Evolutionary conservation across 768 basidiomycete genomes (phyloP).

Genomic region (Tulasnella sp.): DNA sequence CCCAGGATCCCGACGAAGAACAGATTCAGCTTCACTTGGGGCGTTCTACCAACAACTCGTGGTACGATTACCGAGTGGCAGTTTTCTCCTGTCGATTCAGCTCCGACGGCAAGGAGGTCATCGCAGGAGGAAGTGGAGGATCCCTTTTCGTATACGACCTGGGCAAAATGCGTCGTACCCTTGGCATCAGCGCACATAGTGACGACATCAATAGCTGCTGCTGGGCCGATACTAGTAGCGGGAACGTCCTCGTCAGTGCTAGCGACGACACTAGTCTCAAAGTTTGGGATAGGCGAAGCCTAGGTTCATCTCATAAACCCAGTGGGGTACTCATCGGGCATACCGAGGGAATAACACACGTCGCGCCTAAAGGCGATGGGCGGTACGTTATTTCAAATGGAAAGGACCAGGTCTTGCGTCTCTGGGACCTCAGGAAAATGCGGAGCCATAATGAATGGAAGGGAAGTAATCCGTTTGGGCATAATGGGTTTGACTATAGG

Average conservation of each 20-base stretch:
- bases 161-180: slow-evolving; percentile 66
- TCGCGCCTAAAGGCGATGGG: slow-evolving; percentile 93
- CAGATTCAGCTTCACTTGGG: slow-evolving; percentile 59
- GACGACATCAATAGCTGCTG: slow-evolving; percentile 95
- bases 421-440: slow-evolving; percentile 97
- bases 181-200: slow-evolving; percentile 80
- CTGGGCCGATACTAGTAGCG: slow-evolving; percentile 90
- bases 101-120: slow-evolving; percentile 90
- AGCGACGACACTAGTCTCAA: slow-evolving; percentile 94
- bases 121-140: slow-evolving; percentile 79
- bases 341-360: slow-evolving; percentile 92
- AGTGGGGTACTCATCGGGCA: slow-evolving; percentile 94
- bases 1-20: slow-evolving; percentile 55
- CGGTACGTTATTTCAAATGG: slow-evolving; percentile 94
- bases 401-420: slow-evolving; percentile 82
- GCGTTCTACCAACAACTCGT: slow-evolving; percentile 35
- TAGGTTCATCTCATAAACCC: slow-evolving; percentile 58
- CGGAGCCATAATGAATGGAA: slow-evolving; percentile 64
- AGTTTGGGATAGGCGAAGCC: slow-evolving; percentile 71
- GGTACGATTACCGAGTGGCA: slow-evolving; percentile 52
- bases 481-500: slow-evolving; percentile 76
- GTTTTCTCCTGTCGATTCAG: slow-evolving; percentile 97
- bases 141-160: slow-evolving; percentile 82
- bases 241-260: slow-evolving; percentile 91
- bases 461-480: slow-evolving; percentile 51